Evolutionary conservation across 2,329 filamentous ascomycete species (phyloP).

Genomic region (Cordyceps farinosa): DNA sequence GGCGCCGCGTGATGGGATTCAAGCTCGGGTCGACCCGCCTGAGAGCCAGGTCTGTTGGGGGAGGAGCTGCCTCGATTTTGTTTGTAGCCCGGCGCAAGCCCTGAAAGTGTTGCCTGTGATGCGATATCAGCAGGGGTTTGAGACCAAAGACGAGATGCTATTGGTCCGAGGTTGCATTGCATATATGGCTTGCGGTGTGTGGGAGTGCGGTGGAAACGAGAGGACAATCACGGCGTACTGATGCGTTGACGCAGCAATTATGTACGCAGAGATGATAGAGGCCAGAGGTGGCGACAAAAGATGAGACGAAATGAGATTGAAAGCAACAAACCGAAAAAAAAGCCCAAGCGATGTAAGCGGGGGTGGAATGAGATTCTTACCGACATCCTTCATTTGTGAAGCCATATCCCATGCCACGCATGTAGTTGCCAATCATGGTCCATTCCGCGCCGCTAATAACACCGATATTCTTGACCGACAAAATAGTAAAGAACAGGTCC

Average conservation of each 20-base stretch:
- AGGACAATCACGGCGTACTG: not conserved
- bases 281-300: not conserved
- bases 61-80: conserved; percentile 44
- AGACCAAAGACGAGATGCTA: not conserved
- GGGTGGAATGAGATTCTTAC: conserved; percentile 34
- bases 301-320: not conserved
- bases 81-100: conserved; percentile 54
- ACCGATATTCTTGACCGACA: conserved; percentile 60
- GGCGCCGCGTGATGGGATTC: conserved; percentile 59
- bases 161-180: conserved; percentile 9
- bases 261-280: not conserved
- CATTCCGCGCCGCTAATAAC: conserved; percentile 61
- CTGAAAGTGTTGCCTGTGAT: conserved; percentile 56
- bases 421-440: conserved; percentile 58
- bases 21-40: conserved; percentile 47
- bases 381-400: conserved; percentile 63
- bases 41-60: conserved; percentile 30
- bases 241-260: not conserved
- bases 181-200: not conserved
- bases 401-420: conserved; percentile 57
- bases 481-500: conserved; percentile 60
- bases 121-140: not conserved
- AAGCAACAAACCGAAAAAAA: not conserved
- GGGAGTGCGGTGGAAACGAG: not conserved
- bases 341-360: not conserved